Conservation (phyloP, 2,329 filamentous ascomycete species). For the Trichoderma endophyticum region DNA sequence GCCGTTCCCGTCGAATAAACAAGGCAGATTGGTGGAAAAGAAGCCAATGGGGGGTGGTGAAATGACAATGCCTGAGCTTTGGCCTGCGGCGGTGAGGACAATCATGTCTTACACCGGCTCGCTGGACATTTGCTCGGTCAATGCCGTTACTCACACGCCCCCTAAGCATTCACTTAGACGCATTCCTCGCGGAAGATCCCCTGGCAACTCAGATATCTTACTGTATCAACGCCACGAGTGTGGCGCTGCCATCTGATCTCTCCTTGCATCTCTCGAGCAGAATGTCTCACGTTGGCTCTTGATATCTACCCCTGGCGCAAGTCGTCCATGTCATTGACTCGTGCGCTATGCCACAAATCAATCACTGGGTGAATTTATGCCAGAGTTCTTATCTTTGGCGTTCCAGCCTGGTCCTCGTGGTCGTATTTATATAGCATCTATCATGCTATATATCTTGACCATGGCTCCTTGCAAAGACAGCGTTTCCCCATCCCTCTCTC, state of each 20-base stretch:
- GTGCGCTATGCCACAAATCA: background rate
- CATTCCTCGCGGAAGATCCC: slow-evolving; percentile 5
- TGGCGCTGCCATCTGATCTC: slow-evolving; percentile 17
- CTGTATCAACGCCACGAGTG: slow-evolving; percentile 17
- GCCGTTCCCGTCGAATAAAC: slow-evolving; percentile 13
- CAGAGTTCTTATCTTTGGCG: background rate
- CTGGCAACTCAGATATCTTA: slow-evolving; percentile 6
- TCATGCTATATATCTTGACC: background rate
- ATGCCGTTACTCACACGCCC: background rate
- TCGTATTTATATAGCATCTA: background rate
- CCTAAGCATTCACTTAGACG: background rate
- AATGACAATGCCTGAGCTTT: slow-evolving; percentile 11
- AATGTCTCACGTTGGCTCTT: slow-evolving; percentile 6
- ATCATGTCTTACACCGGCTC: slow-evolving; percentile 3
- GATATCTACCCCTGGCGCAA: background rate
- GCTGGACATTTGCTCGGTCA: background rate
- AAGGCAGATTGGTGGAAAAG: background rate
- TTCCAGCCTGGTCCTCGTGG: background rate
- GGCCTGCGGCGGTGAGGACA: slow-evolving; percentile 14
- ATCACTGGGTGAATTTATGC: background rate
- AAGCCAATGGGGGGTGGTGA: background rate
- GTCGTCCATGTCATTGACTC: slow-evolving; percentile 13
- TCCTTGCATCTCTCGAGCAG: slow-evolving; percentile 4
- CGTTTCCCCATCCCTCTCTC: background rate
- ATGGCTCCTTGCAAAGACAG: background rate